Percentiles rank a stretch among this genome's conserved stretches.
phyloP scores from a whole-genome alignment of 805 yeast genomes.

The Dipodascopsis uninucleata region DNA sequence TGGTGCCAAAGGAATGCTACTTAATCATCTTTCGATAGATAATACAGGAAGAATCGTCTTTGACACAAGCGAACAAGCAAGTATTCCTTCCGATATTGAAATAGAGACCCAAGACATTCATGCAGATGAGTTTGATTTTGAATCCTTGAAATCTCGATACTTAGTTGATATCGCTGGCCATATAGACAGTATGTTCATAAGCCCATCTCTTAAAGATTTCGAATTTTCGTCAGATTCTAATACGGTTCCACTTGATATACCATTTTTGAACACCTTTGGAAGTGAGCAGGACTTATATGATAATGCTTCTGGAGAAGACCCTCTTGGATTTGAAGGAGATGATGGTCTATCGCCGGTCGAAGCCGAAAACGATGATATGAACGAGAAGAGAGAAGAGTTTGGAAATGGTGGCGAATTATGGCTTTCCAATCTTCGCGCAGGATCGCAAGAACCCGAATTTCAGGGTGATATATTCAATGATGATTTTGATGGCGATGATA shows the following conservation, averaged over 20 bases:
- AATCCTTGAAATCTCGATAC: conserved; percentile 19
- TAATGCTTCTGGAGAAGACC: conserved; percentile 24
- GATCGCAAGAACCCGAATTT: conserved; percentile 3
- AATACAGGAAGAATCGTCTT: conserved; percentile 61
- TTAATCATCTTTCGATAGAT: conserved; percentile 50
- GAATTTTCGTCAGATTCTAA: conserved; percentile 21
- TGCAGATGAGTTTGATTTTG: conserved; percentile 30
- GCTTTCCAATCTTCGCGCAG: conserved; percentile 14
- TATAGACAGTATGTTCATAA: conserved; percentile 40
- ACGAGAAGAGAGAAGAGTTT: conserved; percentile 11
- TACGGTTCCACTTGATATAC: conserved; percentile 17
- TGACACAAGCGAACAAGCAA: conserved; percentile 50
- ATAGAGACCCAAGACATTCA: conserved; percentile 5
- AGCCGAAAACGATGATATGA: conserved; percentile 9
- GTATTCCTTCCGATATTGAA: conserved; percentile 33
- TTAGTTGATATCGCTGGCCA: conserved; percentile 19
- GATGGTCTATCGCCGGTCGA: conserved; percentile 3
- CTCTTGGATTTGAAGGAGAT: conserved; percentile 1
- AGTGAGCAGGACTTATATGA: conserved; percentile 26
- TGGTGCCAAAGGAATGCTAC: conserved; percentile 41
- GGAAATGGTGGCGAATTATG: conserved; percentile 27
- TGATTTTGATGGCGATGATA: neutral
- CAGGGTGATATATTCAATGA: conserved; percentile 10
- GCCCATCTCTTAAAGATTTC: conserved; percentile 64
- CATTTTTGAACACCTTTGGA: conserved; percentile 15